These are phyloP conservation scores for Aureobasidium sp. DNA, from an alignment of 2,329 filamentous ascomycete species.

Conservation along the genomic window DNA sequence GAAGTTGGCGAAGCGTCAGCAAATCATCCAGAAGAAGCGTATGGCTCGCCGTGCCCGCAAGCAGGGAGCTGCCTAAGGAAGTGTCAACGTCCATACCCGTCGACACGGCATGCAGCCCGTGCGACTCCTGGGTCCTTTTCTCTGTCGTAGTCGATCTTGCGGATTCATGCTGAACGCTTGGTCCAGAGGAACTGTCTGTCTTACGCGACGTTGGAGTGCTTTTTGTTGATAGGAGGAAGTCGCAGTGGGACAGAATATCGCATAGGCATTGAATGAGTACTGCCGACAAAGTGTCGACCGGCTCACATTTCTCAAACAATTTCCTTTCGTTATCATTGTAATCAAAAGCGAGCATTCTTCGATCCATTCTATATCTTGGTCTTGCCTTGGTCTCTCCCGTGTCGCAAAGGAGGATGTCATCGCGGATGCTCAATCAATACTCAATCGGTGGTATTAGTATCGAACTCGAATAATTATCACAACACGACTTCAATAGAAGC, in stretches of 20 bases:
- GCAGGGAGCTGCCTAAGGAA: constrained; percentile 17
- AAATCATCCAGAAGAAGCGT: constrained; percentile 80
- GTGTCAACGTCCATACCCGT: constrained; percentile 6
- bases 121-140: neutral
- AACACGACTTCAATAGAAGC: neutral
- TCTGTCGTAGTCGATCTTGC: neutral
- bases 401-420: neutral
- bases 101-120: constrained; percentile 2
- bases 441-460: neutral
- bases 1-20: constrained; percentile 56
- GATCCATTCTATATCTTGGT: neutral
- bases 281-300: neutral
- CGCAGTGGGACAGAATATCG: neutral
- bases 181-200: neutral
- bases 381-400: neutral
- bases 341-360: neutral
- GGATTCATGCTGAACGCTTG: neutral
- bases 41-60: constrained; percentile 56
- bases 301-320: neutral
- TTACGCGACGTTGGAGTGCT: neutral
- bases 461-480: neutral
- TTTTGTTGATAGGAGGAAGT: neutral
- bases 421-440: neutral
- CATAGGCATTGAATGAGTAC: neutral
- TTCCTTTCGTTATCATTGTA: neutral